phyloP scores from a whole-genome alignment of 2,329 filamentous ascomycete genomes.

The Venturia effusa region DNA sequence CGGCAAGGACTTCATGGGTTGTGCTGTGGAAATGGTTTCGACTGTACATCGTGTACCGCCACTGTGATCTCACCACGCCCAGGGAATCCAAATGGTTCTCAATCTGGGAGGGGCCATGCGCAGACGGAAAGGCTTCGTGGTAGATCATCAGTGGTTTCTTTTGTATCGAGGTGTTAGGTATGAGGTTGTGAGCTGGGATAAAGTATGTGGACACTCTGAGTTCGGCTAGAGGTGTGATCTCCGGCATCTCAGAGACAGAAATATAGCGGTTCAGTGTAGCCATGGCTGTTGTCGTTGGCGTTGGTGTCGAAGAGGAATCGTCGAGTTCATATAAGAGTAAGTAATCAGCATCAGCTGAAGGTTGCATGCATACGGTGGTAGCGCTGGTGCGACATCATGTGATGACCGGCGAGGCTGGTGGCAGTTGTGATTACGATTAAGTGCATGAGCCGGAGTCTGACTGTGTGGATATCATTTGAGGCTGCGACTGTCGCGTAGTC shows the following conservation, averaged over 20 bases:
- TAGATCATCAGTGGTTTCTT: conserved; percentile 56
- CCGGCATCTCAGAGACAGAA: neutral
- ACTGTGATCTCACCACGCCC: conserved; percentile 50
- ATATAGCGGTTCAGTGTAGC: neutral
- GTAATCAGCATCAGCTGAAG: neutral
- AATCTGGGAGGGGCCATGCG: conserved; percentile 37
- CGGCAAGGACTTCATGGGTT: conserved; percentile 54
- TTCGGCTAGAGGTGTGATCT: neutral
- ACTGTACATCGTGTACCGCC: conserved; percentile 59
- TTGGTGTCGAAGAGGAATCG: neutral
- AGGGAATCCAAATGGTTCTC: conserved; percentile 44
- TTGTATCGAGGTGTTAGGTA: conserved; percentile 56
- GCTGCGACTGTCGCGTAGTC: neutral
- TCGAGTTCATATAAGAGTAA: neutral
- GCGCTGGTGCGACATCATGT: neutral
- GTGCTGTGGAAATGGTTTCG: conserved; percentile 58
- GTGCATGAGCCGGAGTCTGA: neutral
- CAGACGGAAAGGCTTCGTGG: conserved; percentile 43
- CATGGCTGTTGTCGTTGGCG: neutral
- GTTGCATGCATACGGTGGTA: neutral
- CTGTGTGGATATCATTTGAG: neutral
- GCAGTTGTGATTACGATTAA: neutral
- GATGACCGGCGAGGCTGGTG: neutral
- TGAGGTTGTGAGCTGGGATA: conserved; percentile 45
- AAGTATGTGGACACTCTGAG: conserved; percentile 47